Conservation (phyloP, 2,329 filamentous ascomycete genomes). For the Hypoxylon rubiginosum region DNA sequence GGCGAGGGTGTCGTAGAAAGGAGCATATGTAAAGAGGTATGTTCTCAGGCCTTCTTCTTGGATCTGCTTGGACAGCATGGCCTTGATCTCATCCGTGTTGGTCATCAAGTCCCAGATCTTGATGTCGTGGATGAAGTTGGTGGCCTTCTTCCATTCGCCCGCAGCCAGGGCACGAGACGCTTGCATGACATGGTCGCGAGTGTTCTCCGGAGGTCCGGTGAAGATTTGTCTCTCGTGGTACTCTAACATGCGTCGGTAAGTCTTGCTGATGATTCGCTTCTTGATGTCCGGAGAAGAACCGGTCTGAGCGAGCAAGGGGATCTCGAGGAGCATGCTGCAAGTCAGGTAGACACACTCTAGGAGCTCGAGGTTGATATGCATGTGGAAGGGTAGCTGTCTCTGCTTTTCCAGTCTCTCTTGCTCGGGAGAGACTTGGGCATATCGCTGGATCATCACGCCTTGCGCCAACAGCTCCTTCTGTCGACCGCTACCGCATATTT, state of each 20-base stretch:
- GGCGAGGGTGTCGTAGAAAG: conserved; percentile 97
- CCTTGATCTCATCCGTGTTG: conserved; percentile 91
- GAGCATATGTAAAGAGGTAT: conserved; percentile 99
- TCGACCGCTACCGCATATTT: conserved; percentile 96
- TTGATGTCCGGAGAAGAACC: conserved; percentile 96
- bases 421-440: conserved; percentile 94
- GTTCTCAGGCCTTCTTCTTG: conserved; percentile 98
- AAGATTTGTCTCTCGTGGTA: conserved; percentile 99
- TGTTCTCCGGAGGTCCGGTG: conserved; percentile 98
- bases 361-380: conserved; percentile 99
- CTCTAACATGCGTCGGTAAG: conserved; percentile 98
- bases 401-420: conserved; percentile 98
- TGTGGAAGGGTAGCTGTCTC: conserved; percentile 98
- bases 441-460: conserved; percentile 98
- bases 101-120: conserved; percentile 99
- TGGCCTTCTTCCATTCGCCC: conserved; percentile 98
- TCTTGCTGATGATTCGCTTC: conserved; percentile 99
- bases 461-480: conserved; percentile 98
- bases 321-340: conserved; percentile 99
- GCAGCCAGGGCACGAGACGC: conserved; percentile 96
- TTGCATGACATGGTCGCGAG: conserved; percentile 98
- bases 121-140: conserved; percentile 93
- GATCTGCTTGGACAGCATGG: conserved; percentile 97
- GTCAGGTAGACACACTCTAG: conserved; percentile 98
- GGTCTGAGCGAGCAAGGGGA: conserved; percentile 94